These are phyloP conservation scores for Cymbomonas tetramitiformis DNA, from an alignment of 139 green algal genomes.

Conservation along the genomic window DNA sequence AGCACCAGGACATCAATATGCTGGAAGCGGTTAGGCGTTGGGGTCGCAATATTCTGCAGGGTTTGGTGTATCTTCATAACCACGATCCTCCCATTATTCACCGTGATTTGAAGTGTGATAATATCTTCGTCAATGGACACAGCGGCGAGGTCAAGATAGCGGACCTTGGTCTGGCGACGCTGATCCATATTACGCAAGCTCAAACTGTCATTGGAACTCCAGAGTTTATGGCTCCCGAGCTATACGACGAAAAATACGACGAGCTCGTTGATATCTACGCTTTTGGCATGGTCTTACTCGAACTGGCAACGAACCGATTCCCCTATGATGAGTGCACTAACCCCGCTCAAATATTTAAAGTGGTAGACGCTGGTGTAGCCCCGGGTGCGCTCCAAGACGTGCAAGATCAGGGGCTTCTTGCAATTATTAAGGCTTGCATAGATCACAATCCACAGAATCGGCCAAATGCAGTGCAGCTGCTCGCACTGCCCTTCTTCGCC, in stretches of 20 bases:
- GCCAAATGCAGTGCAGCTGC: no score
- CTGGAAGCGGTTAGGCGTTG: constrained; percentile 84
- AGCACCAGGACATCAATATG: constrained; percentile 51
- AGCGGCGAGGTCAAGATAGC: constrained; percentile 94
- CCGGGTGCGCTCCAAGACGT: constrained; percentile 67
- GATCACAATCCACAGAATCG: no score
- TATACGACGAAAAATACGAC: constrained; percentile 98
- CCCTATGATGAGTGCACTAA: constrained; percentile 95
- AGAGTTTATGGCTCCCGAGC: constrained; percentile 97
- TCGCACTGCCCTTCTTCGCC: no score
- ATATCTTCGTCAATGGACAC: constrained; percentile 54
- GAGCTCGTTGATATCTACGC: constrained; percentile 95
- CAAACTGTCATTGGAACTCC: constrained; percentile 84
- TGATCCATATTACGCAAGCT: constrained; percentile 68
- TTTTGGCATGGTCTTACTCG: constrained; percentile 95
- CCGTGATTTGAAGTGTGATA: constrained; percentile 83
- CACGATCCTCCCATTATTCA: constrained; percentile 81
- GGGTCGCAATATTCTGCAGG: constrained; percentile 92
- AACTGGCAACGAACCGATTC: constrained; percentile 93
- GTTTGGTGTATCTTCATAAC: constrained; percentile 86
- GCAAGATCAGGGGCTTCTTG: constrained; percentile 38
- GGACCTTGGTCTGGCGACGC: constrained; percentile 85
- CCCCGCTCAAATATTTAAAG: constrained; percentile 95
- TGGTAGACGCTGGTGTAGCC: constrained; percentile 78
- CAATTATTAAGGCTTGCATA: no score